Evolutionary conservation across 2,329 filamentous ascomycete genomes (phyloP).

Genomic region (Epichloe scottii): DNA sequence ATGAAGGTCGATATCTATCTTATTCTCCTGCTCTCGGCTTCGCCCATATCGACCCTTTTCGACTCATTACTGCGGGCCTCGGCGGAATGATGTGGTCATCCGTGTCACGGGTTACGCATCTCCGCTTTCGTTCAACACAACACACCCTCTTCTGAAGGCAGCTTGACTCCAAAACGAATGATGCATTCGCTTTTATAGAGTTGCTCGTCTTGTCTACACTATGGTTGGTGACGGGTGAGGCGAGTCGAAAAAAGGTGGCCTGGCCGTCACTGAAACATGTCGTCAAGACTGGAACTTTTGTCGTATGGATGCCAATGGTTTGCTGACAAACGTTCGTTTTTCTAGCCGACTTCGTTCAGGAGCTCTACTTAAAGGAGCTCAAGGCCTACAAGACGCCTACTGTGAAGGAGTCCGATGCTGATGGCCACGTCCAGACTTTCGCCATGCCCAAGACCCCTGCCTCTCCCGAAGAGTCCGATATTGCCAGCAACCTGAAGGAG

Average conservation of each 20-base stretch:
- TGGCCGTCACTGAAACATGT: too few species aligned
- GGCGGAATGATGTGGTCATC: neutral
- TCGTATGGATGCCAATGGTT: too few species aligned
- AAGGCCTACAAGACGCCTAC: constrained; percentile 83
- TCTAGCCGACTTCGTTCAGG: constrained; percentile 90
- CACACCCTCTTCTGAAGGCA: neutral
- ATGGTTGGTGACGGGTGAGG: neutral
- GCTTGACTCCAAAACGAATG: neutral
- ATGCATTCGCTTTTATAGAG: neutral
- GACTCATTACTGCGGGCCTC: neutral
- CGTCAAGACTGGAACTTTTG: too few species aligned
- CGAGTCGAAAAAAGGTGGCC: neutral
- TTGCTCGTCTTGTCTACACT: neutral
- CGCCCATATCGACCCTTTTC: neutral
- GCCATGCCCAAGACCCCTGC: constrained; percentile 62
- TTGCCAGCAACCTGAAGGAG: constrained; percentile 80
- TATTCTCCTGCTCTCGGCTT: neutral
- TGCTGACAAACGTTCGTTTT: neutral
- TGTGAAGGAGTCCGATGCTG: constrained; percentile 75
- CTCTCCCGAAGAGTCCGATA: constrained; percentile 88
- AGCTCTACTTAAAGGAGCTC: constrained; percentile 93
- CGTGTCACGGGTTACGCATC: neutral
- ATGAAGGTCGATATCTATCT: neutral
- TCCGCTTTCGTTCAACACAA: neutral
- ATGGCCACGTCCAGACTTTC: constrained; percentile 88